Percentiles rank a stretch among this genome's conserved stretches.
Conservation (phyloP, 140 eudicot species). For the Senecio squalidus region DNA sequence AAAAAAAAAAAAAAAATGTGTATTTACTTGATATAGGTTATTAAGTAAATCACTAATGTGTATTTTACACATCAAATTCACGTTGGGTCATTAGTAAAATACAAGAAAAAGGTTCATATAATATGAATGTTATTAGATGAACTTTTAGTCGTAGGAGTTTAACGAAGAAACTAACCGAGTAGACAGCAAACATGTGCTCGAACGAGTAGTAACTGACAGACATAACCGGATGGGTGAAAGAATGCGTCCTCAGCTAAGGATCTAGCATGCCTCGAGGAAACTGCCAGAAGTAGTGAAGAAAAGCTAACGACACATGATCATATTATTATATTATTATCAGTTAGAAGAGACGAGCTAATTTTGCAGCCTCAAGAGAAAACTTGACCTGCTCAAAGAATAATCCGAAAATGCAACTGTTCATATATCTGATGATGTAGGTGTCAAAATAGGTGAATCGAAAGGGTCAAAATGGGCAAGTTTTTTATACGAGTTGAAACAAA, state of each 20-base stretch:
- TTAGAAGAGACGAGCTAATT: constrained; percentile 45
- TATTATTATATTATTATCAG: constrained; percentile 6
- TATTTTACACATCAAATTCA: too few relatives aligned
- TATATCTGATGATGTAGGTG: not conserved
- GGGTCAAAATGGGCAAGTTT: too few relatives aligned
- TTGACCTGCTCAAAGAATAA: constrained; percentile 57
- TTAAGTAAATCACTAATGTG: too few relatives aligned
- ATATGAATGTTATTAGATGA: not conserved
- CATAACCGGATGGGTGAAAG: constrained; percentile 92
- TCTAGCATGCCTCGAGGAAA: constrained; percentile 80
- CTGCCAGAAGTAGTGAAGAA: constrained; percentile 41
- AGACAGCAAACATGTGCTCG: constrained; percentile 97
- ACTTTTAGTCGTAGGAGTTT: constrained; percentile 2
- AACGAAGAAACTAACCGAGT: constrained; percentile 63
- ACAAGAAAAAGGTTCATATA: too few relatives aligned
- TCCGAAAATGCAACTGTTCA: not conserved
- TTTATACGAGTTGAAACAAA: too few relatives aligned
- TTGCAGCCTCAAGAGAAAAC: constrained; percentile 92
- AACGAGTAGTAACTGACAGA: constrained; percentile 97
- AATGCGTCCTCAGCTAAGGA: constrained; percentile 92
- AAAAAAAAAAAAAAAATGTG: too few relatives aligned
- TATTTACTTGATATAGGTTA: too few relatives aligned
- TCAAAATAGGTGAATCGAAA: not conserved
- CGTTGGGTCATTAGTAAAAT: too few relatives aligned
- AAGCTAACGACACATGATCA: constrained; percentile 3